Conservation (phyloP, 139 green algal genomes). For the Tetradesmus lagerheimii region DNA sequence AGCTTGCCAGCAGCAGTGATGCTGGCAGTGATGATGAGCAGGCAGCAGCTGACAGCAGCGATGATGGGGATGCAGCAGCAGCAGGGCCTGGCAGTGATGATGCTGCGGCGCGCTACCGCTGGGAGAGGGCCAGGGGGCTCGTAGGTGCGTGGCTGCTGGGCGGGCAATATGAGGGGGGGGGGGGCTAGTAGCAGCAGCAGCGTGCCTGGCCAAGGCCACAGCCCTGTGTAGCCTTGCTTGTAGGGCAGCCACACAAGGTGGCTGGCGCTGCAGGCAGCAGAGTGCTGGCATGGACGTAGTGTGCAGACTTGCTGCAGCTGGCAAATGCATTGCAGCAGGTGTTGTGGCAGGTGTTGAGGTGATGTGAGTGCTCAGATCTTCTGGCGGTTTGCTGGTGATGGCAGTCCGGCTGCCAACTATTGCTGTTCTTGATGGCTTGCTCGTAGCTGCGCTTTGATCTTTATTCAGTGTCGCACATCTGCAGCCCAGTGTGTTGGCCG, state of each 20-base stretch:
- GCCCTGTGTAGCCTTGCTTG: too few relatives aligned
- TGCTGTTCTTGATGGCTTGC: too few relatives aligned
- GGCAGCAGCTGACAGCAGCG: background rate
- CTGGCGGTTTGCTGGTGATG: too few relatives aligned
- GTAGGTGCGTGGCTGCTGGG: conserved; percentile 49
- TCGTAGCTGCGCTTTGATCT: too few relatives aligned
- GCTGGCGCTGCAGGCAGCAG: background rate
- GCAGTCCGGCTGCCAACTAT: too few relatives aligned
- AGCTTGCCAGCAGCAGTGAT: conserved; percentile 1
- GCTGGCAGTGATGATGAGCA: background rate
- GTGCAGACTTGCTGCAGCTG: background rate
- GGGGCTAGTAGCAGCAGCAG: background rate
- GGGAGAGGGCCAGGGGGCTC: conserved; percentile 69
- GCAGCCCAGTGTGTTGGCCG: background rate
- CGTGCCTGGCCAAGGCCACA: too few relatives aligned
- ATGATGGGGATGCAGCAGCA: background rate
- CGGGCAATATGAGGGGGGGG: background rate
- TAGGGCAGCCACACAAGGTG: background rate
- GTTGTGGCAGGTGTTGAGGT: too few relatives aligned
- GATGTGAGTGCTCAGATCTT: too few relatives aligned
- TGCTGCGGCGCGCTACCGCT: conserved; percentile 59
- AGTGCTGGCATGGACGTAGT: too few relatives aligned
- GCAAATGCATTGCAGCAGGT: background rate
- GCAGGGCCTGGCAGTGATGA: conserved; percentile 1
- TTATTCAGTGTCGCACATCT: too few relatives aligned